Conservation (phyloP, 768 basidiomycete genomes). For the Termitomyces eurrhizus region DNA sequence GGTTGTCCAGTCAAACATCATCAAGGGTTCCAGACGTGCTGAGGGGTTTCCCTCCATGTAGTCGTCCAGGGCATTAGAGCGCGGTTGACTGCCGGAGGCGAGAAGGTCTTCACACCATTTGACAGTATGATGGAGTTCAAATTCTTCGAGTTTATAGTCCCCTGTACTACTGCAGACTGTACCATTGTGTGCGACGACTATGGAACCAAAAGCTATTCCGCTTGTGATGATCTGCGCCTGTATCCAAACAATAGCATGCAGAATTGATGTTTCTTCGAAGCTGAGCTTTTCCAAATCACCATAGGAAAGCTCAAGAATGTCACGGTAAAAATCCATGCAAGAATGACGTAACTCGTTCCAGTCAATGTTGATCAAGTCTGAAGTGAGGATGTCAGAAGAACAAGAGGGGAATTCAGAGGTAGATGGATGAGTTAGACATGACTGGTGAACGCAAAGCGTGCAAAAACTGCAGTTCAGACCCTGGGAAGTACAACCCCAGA, state of each 20-base stretch:
- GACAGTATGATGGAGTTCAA: constrained; percentile 57
- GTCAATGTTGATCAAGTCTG: constrained; percentile 47
- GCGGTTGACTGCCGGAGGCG: constrained; percentile 32
- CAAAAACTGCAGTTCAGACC: constrained; percentile 63
- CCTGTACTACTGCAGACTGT: constrained; percentile 23
- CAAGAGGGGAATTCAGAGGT: constrained; percentile 35
- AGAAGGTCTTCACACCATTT: constrained; percentile 50
- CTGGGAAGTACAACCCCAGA: constrained; percentile 70
- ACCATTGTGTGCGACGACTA: constrained; percentile 45
- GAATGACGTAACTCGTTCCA: constrained; percentile 51
- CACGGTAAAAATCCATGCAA: constrained; percentile 49
- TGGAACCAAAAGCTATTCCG: constrained; percentile 62
- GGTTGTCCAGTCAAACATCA: constrained; percentile 68
- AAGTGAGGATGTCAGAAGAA: constrained; percentile 31
- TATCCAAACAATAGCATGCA: constrained; percentile 55
- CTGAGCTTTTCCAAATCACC: constrained; percentile 44
- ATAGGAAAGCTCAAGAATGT: constrained; percentile 36
- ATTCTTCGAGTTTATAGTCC: constrained; percentile 39
- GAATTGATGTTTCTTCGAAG: constrained; percentile 69
- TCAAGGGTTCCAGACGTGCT: constrained; percentile 34
- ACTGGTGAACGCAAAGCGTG: constrained; percentile 52
- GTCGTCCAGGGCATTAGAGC: constrained; percentile 47
- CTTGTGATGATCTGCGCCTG: constrained; percentile 66
- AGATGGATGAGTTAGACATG: constrained; percentile 35
- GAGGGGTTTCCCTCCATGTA: constrained; percentile 49